Evolutionary conservation across 2,329 filamentous ascomycete genomes (phyloP).

Genomic region (Ophiobolus disseminans): DNA sequence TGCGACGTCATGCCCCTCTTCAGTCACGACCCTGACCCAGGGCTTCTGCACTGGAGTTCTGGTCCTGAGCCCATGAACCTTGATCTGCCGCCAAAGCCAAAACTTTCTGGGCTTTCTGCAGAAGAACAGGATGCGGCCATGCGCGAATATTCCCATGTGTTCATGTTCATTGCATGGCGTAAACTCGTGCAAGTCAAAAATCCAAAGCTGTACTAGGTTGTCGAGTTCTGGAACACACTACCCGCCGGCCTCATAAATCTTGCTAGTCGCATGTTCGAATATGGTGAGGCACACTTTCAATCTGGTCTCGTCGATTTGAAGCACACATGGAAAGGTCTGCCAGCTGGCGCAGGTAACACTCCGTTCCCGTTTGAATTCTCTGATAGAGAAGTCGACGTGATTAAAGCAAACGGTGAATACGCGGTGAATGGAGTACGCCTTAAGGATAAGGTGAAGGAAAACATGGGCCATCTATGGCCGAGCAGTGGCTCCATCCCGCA

Average conservation of each 20-base stretch:
- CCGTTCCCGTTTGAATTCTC: conserved; percentile 12
- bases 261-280: conserved; percentile 15
- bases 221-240: conserved; percentile 14
- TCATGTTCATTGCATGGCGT: conserved; percentile 17
- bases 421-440: too few relatives aligned
- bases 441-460: too few relatives aligned
- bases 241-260: conserved; percentile 14
- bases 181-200: conserved; percentile 15
- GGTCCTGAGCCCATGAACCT: conserved; percentile 16
- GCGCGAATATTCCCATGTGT: conserved; percentile 8
- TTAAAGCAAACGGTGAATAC: too few relatives aligned
- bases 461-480: too few relatives aligned
- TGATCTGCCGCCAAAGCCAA: conserved; percentile 9
- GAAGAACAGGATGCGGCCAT: conserved; percentile 12
- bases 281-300: conserved; percentile 17
- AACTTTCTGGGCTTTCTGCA: conserved; percentile 11
- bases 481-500: too few relatives aligned
- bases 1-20: conserved; percentile 26
- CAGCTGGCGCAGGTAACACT: neutral
- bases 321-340: conserved; percentile 10
- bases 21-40: conserved; percentile 15
- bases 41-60: conserved; percentile 18
- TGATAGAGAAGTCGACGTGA: too few relatives aligned
- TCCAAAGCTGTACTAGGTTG: conserved; percentile 6
- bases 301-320: conserved; percentile 14